phyloP scores from a whole-genome alignment of 805 yeast species.

The Pichia deserticola region DNA sequence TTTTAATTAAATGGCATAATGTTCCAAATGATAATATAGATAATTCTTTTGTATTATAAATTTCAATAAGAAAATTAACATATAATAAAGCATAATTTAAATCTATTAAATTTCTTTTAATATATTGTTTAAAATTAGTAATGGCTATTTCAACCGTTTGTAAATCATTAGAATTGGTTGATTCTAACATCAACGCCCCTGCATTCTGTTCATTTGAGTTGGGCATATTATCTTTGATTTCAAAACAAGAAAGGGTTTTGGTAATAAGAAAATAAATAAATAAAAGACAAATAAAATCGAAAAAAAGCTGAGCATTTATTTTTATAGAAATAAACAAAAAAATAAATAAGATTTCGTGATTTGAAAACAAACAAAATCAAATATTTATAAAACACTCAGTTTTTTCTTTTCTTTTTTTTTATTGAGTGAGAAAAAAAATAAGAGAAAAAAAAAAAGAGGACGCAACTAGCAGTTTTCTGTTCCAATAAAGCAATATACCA shows the following conservation, averaged over 20 bases:
- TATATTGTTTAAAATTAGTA: conserved; percentile 40
- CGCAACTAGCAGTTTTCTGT: too few relatives aligned
- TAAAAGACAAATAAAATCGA: too few relatives aligned
- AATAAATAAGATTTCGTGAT: too few relatives aligned
- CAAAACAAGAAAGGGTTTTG: background rate
- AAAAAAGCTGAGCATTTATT: too few relatives aligned
- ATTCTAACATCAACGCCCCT: conserved; percentile 21
- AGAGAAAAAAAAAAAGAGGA: too few relatives aligned
- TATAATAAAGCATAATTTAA: conserved; percentile 41
- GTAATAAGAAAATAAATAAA: too few relatives aligned
- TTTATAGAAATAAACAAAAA: too few relatives aligned
- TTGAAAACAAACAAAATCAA: too few relatives aligned
- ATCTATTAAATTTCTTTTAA: conserved; percentile 49
- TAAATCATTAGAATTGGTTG: conserved; percentile 18
- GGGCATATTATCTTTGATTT: background rate
- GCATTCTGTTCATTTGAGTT: conserved; percentile 14
- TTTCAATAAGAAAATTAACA: conserved; percentile 42
- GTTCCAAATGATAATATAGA: conserved; percentile 43
- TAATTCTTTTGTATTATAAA: conserved; percentile 33
- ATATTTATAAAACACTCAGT: too few relatives aligned
- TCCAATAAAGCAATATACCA: too few relatives aligned
- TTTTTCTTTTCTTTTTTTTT: too few relatives aligned
- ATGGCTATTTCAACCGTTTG: conserved; percentile 20
- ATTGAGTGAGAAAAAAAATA: too few relatives aligned
- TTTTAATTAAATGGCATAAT: conserved; percentile 47